A percentile compares a stretch with the other conserved stretches of the same genome.
These are phyloP conservation scores for Nannizziopsis arthrosporioides DNA, from an alignment of 2,329 filamentous ascomycete genomes.

Conservation along the genomic window DNA sequence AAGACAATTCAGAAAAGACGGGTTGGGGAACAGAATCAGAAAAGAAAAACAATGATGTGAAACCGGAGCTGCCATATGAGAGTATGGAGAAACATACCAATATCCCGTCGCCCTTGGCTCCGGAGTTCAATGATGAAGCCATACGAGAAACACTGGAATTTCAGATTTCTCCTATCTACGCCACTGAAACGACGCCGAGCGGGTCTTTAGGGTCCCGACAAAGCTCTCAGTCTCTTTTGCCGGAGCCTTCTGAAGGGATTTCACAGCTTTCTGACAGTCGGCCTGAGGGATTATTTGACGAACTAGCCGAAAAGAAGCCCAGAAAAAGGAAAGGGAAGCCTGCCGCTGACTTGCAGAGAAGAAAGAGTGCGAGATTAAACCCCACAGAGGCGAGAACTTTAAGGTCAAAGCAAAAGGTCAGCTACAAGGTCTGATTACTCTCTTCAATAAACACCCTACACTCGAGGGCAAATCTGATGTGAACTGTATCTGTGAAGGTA, in stretches of 20 bases:
- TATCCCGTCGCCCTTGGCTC: background rate
- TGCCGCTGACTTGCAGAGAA: background rate
- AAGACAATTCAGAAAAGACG: background rate
- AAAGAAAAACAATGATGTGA: background rate
- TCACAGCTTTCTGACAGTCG: background rate
- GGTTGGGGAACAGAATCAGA: background rate
- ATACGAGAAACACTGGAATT: background rate
- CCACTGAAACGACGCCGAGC: background rate
- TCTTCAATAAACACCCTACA: background rate
- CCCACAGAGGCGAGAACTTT: constrained; percentile 1
- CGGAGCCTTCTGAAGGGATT: background rate
- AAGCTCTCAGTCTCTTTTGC: background rate
- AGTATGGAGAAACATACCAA: no score
- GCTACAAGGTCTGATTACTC: constrained; percentile 4
- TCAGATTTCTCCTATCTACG: background rate
- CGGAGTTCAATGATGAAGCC: background rate
- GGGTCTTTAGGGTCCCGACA: background rate
- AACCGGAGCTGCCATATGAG: no score
- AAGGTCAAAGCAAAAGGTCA: background rate
- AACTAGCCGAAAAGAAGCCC: background rate
- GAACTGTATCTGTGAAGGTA: background rate
- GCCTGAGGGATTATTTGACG: background rate
- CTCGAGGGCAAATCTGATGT: background rate
- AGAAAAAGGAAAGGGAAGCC: background rate
- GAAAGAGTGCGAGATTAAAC: constrained; percentile 8